Evolutionary conservation across 768 basidiomycete genomes (phyloP).

Genomic region (Lactarius sanguifluus): DNA sequence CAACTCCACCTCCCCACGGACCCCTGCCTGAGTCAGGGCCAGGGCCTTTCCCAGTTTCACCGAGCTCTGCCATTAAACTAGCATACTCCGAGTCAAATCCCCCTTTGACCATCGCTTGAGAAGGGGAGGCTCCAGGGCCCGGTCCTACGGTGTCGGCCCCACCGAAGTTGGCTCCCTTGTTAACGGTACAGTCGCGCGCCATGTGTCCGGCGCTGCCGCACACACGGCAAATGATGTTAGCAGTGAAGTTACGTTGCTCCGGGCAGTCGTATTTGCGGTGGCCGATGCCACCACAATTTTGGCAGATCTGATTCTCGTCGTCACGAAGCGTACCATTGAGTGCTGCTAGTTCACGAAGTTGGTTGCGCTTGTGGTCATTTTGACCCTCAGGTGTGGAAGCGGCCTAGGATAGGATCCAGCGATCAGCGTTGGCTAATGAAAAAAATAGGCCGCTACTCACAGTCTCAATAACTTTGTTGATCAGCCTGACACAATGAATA

Average conservation of each 20-base stretch:
- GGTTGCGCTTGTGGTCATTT: conserved; percentile 99
- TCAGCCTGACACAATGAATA: conserved; percentile 85
- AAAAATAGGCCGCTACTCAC: conserved; percentile 47
- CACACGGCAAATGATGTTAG: conserved; percentile 98
- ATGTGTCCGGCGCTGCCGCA: conserved; percentile 99
- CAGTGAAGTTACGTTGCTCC: conserved; percentile 96
- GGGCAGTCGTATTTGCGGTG: conserved; percentile 99
- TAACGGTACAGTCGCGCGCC: conserved; percentile 96
- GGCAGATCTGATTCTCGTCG: conserved; percentile 99
- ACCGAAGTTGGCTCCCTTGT: conserved; percentile 53
- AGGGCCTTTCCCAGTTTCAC: conserved; percentile 68
- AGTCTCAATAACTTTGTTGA: conserved; percentile 97
- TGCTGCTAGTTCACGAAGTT: conserved; percentile 95
- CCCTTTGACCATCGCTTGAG: conserved; percentile 57
- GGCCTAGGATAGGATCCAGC: conserved; percentile 54
- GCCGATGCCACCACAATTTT: conserved; percentile 91
- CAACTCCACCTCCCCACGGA: conserved; percentile 59
- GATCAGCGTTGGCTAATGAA: conserved; percentile 10
- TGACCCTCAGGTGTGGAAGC: conserved; percentile 99
- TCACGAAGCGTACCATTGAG: conserved; percentile 98
- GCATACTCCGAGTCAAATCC: conserved; percentile 98
- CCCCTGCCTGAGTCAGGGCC: conserved; percentile 54
- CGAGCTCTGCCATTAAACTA: conserved; percentile 95
- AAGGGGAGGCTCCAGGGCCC: conserved; percentile 50
- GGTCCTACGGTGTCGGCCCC: conserved; percentile 41